Conservation (phyloP, 176 grass and related monocot genomes). For the Oryza meridionalis region DNA sequence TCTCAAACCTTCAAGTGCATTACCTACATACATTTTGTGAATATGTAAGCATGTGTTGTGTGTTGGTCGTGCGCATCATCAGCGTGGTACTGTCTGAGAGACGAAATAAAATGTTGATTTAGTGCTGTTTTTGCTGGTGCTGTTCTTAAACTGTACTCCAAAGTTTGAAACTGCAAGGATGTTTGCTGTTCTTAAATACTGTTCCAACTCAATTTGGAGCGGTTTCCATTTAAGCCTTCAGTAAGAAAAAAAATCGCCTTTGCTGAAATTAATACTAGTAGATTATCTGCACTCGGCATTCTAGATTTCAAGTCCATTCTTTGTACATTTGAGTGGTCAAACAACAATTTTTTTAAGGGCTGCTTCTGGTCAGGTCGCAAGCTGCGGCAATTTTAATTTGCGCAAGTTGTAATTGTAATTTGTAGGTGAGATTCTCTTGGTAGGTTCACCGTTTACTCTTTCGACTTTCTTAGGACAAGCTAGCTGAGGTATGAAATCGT, state of each 20-base stretch:
- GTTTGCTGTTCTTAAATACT: neutral
- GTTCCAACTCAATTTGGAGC: neutral
- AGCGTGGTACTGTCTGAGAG: neutral
- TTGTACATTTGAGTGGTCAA: neutral
- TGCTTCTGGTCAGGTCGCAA: neutral
- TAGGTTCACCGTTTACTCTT: neutral
- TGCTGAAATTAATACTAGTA: too few species aligned
- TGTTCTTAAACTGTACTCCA: neutral
- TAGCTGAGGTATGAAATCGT: neutral
- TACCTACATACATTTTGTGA: constrained; percentile 27
- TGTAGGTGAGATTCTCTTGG: neutral
- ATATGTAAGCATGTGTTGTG: constrained; percentile 6
- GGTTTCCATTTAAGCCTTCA: neutral
- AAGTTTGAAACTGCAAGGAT: neutral
- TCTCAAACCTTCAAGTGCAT: constrained; percentile 28
- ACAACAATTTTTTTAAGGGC: neutral
- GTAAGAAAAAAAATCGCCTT: too few species aligned
- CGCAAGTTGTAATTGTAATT: neutral
- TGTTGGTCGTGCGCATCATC: neutral
- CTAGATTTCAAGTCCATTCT: neutral
- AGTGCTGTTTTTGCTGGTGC: neutral
- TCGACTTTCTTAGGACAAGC: neutral
- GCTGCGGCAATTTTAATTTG: neutral
- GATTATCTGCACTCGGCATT: neutral
- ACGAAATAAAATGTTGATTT: neutral